Evolutionary conservation across 306 rosid species (phyloP), one percentile per base, ranked within the genome.

Genomic region (Styphnolobium japonicum): DNA sequence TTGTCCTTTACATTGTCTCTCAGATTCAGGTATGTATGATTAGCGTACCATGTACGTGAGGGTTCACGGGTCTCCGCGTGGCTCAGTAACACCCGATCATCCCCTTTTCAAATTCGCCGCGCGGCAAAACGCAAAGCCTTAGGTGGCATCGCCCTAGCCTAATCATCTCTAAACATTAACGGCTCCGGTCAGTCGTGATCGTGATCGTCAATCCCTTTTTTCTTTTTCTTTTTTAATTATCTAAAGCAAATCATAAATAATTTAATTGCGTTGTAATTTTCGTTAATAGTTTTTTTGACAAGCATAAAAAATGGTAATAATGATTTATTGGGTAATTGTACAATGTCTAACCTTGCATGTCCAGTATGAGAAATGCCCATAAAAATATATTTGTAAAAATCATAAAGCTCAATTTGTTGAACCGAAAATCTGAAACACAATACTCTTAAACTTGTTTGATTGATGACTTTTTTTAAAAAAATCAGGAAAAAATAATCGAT

Each of bases 121-220:
- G 84, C 90, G 88, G 90, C 84, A 67, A 79, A 77, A 66, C 68
- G 2, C 3, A 12, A 29, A 22, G 3, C 23, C 53, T 53, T 10
- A 12, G 67, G 29, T 80, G 52, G 42, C 40, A 36, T 16, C 11
- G 6, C 22, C 75, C 5, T 5, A 10, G 31, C 62, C 29, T 77
- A 48, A 48, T 48, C 58, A 31, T 78, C 43, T 48, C 76, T 15
- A 19, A 31, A 67, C 2, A 8, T 15, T 11, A 78, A 84, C 82
- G 81, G 84, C 49, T 69, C 37, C 18, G 9, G 34, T 40, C 33
- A 15, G 4, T 7, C 14, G 3, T 14, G n/a, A 67, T 67, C 43
- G 40, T 2, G 37, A n/a, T n/a, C n/a, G n/a, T 27, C 2, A 67
- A 45, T 75, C 71, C 33, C 36, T 49, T 55, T 42, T 51, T 60